Percentiles rank a stretch among this genome's conserved stretches.
Conservation (phyloP, 345 rosid genomes). For the Camelina laxa region DNA sequence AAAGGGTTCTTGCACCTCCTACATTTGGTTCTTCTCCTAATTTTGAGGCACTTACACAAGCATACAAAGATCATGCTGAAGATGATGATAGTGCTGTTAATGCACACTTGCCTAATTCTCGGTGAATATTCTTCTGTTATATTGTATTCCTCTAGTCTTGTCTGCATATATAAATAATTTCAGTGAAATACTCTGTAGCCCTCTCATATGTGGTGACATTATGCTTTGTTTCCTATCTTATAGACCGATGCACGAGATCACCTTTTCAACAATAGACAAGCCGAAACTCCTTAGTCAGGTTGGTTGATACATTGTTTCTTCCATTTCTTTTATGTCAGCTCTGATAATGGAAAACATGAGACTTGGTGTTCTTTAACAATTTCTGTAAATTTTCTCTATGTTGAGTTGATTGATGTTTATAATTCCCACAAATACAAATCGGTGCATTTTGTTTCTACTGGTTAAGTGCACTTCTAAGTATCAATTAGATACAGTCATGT, state of each 20-base stretch:
- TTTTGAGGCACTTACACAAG: slow-evolving; percentile 67
- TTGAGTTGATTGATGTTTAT: background rate
- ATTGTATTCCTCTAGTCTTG: slow-evolving; percentile 3
- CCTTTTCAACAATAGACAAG: slow-evolving; percentile 93
- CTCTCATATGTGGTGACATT: slow-evolving; percentile 15
- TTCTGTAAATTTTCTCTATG: background rate
- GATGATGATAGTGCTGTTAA: slow-evolving; percentile 66
- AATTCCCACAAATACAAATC: background rate
- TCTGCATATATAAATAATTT: slow-evolving; percentile 4
- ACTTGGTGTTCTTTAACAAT: slow-evolving; percentile 10
- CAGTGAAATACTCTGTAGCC: slow-evolving; percentile 4
- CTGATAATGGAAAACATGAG: background rate
- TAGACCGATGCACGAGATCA: slow-evolving; percentile 96
- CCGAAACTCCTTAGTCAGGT: slow-evolving; percentile 97
- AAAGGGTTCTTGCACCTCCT: slow-evolving; percentile 83
- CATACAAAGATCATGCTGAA: slow-evolving; percentile 55
- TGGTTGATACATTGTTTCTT: slow-evolving; percentile 30
- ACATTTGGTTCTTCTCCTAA: slow-evolving; percentile 91
- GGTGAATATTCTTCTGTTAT: slow-evolving; percentile 30
- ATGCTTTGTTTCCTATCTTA: slow-evolving; percentile 47
- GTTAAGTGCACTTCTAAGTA: background rate
- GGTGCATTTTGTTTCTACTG: background rate
- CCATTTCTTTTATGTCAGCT: background rate
- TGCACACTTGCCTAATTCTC: slow-evolving; percentile 46
- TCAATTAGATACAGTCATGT: slow-evolving; percentile 16